A percentile compares a stretch with the other conserved stretches of the same genome.
These are phyloP conservation scores for Bolboschoenoplectus hybrid DNA, from an alignment of 202 grass and related monocot genomes.

Conservation along the genomic window DNA sequence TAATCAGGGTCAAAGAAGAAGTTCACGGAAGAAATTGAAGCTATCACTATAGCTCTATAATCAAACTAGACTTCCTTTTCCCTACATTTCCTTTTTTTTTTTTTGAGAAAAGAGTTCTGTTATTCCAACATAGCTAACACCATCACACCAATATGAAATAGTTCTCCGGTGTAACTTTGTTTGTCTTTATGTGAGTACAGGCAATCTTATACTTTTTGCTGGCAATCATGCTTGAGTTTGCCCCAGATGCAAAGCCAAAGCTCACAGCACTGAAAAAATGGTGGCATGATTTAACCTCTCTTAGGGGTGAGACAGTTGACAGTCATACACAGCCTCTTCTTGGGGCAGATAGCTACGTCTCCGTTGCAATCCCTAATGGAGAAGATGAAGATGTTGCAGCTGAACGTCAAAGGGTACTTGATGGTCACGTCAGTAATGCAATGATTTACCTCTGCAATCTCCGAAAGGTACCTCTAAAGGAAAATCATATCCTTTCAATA, in stretches of 20 bases:
- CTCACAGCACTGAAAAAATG: slow-evolving; percentile 33
- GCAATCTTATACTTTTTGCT: slow-evolving; percentile 47
- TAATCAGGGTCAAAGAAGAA: not conserved
- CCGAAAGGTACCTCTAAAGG: slow-evolving; percentile 43
- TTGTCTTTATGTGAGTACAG: slow-evolving; percentile 36
- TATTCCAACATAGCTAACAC: not conserved
- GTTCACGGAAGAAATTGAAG: not conserved
- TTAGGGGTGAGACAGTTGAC: slow-evolving; percentile 18
- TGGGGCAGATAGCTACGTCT: slow-evolving; percentile 14
- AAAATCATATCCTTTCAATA: slow-evolving; percentile 25
- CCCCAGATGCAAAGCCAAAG: slow-evolving; percentile 47
- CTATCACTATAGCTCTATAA: not conserved
- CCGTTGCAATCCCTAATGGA: slow-evolving; percentile 29
- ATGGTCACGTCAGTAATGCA: slow-evolving; percentile 45
- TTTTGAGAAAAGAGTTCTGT: not conserved
- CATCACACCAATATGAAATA: not conserved
- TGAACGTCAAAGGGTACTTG: slow-evolving; percentile 47
- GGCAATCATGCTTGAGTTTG: slow-evolving; percentile 45
- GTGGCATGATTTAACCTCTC: slow-evolving; percentile 35
- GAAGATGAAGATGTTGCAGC: slow-evolving; percentile 53
- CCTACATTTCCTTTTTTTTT: not conserved
- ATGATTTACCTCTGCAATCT: slow-evolving; percentile 51
- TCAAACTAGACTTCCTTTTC: not conserved
- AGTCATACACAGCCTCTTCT: slow-evolving; percentile 45
- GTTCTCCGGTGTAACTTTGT: slow-evolving; percentile 10